A percentile compares a stretch with the other conserved stretches of the same genome.
Conservation (phyloP, 352 stramenopile genomes). For the Phytophthora tentaculata region DNA sequence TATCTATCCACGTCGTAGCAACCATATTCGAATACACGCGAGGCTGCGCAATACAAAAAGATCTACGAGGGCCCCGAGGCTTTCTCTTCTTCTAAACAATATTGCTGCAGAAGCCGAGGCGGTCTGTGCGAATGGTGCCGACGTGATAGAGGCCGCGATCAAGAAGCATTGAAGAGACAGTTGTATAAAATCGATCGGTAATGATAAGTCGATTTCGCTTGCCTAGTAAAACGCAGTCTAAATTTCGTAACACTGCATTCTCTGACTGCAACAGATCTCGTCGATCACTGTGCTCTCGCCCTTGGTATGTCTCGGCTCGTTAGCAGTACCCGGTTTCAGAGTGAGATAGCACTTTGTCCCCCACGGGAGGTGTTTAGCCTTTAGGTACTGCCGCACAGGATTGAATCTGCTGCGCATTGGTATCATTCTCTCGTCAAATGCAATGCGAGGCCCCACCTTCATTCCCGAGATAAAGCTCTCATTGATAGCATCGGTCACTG, state of each 20-base stretch:
- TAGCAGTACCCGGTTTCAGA: conserved; percentile 3
- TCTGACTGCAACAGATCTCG: conserved; percentile 1
- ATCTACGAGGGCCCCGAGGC: neutral
- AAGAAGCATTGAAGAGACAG: conserved; percentile 15
- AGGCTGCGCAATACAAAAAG: conserved; percentile 1
- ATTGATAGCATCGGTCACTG: conserved; percentile 1
- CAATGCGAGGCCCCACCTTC: neutral
- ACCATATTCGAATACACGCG: conserved; percentile 5
- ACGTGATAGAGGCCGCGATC: conserved; percentile 8
- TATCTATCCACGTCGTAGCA: conserved; percentile 3
- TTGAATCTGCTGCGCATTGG: conserved; percentile 9
- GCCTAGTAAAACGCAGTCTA: conserved; percentile 4
- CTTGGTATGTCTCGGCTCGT: conserved; percentile 8
- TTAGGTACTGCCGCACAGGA: conserved; percentile 8
- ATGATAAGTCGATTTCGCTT: conserved; percentile 8
- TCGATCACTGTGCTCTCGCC: neutral
- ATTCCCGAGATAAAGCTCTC: neutral
- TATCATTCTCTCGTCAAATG: conserved; percentile 13
- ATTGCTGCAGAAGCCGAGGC: neutral
- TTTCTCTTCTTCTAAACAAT: conserved; percentile 16
- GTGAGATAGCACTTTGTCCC: conserved; percentile 9
- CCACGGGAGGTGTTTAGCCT: neutral
- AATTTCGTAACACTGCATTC: conserved; percentile 4
- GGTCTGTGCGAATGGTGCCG: conserved; percentile 9
- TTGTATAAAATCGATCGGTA: conserved; percentile 10